These are phyloP conservation scores for Arabidopsis lyrata DNA, from an alignment of 441 rosid genomes.

Conservation along the genomic window DNA sequence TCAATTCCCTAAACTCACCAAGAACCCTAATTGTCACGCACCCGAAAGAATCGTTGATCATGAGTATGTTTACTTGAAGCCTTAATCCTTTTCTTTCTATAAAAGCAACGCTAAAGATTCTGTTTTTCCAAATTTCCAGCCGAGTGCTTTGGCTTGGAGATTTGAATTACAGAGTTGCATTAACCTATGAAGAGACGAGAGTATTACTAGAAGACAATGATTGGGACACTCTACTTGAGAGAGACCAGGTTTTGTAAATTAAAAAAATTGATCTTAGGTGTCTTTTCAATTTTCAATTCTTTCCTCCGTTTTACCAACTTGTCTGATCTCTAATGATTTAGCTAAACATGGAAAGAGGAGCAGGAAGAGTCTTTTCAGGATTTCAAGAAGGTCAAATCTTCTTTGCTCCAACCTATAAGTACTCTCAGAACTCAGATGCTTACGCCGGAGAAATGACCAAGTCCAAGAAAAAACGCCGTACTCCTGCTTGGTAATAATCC, in stretches of 20 bases:
- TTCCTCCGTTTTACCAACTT: constrained; percentile 1
- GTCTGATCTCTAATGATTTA: constrained; percentile 40
- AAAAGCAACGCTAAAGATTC: not conserved
- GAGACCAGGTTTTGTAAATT: constrained; percentile 74
- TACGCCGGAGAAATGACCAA: constrained; percentile 87
- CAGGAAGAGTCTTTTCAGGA: constrained; percentile 78
- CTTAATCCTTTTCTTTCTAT: not conserved
- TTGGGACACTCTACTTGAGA: constrained; percentile 83
- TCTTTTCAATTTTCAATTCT: not conserved
- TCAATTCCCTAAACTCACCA: constrained; percentile 76
- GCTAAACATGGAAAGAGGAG: constrained; percentile 84
- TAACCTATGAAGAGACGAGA: constrained; percentile 83
- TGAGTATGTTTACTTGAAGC: constrained; percentile 57
- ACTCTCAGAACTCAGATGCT: constrained; percentile 80
- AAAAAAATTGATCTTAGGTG: not conserved
- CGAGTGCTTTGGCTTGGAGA: constrained; percentile 95
- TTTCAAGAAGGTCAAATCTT: constrained; percentile 76
- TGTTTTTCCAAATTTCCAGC: constrained; percentile 47
- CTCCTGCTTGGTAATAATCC: constrained; percentile 85
- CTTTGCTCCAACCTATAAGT: constrained; percentile 93
- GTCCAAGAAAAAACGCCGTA: constrained; percentile 92
- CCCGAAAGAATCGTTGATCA: constrained; percentile 82
- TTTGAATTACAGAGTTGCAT: constrained; percentile 77
- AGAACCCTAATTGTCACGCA: constrained; percentile 53
- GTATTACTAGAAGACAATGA: constrained; percentile 70